Percentiles rank a stretch among this genome's conserved stretches.
These are phyloP conservation scores for Candida michaelii DNA, from an alignment of 805 yeast species.

Conservation along the genomic window DNA sequence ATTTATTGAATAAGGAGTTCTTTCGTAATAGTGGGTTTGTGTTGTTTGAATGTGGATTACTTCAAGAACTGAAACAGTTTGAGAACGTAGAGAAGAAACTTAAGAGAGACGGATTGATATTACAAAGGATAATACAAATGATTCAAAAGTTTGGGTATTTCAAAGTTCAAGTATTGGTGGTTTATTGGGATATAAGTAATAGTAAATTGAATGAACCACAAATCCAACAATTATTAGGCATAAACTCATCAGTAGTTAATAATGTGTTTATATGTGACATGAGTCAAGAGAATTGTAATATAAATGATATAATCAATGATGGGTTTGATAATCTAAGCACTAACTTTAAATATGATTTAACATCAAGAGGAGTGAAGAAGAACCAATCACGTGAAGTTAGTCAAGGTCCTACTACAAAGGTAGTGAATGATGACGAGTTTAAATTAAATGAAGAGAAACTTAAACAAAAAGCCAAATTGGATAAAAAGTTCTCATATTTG, in stretches of 20 bases:
- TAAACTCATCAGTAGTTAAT: constrained; percentile 16
- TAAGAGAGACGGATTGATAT: constrained; percentile 32
- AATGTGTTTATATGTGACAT: constrained; percentile 33
- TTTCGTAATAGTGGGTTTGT: constrained; percentile 44
- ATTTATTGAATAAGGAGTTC: constrained; percentile 33
- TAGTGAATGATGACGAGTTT: constrained; percentile 16
- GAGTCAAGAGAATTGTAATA: constrained; percentile 25
- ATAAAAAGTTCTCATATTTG: constrained; percentile 33
- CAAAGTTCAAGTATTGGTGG: constrained; percentile 38
- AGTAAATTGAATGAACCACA: constrained; percentile 17
- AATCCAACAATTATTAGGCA: constrained; percentile 18
- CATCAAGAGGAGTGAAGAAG: constrained; percentile 28
- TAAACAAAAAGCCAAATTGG: constrained; percentile 27
- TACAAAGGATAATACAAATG: constrained; percentile 35
- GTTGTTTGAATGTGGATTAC: constrained; percentile 53
- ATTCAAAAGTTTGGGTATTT: constrained; percentile 36
- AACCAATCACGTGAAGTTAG: neutral
- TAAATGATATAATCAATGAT: constrained; percentile 23
- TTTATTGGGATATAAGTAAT: constrained; percentile 42
- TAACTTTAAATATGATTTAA: constrained; percentile 28
- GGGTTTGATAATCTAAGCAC: constrained; percentile 23
- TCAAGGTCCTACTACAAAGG: neutral
- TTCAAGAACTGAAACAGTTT: constrained; percentile 13
- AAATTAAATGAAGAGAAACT: constrained; percentile 24
- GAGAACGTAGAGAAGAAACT: constrained; percentile 30